phyloP scores from a whole-genome alignment of 2,329 filamentous ascomycete genomes.

The Trichophyton equinum region DNA sequence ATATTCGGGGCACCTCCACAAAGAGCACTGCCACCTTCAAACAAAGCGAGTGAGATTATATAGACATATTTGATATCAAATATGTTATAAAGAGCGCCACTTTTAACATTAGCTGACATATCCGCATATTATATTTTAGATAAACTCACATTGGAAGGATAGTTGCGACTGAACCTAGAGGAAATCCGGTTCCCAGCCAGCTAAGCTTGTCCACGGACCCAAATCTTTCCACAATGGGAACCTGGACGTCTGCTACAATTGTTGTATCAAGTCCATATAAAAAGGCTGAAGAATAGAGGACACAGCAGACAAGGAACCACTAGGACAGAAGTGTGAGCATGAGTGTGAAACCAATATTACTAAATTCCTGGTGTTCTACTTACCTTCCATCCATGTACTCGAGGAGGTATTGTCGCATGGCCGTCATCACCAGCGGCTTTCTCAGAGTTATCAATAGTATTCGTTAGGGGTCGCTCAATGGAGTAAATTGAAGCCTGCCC shows the following conservation, averaged over 20 bases:
- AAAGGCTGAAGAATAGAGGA: background rate
- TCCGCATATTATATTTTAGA: too few relatives aligned
- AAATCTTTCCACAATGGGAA: constrained; percentile 30
- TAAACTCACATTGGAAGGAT: constrained; percentile 20
- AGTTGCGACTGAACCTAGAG: constrained; percentile 29
- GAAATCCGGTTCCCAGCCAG: constrained; percentile 34
- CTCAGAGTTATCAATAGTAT: background rate
- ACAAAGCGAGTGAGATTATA: constrained; percentile 20
- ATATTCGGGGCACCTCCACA: constrained; percentile 37
- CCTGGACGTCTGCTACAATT: constrained; percentile 20
- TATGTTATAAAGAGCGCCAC: constrained; percentile 28
- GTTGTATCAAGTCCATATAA: background rate
- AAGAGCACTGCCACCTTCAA: constrained; percentile 24
- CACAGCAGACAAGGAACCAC: constrained; percentile 1
- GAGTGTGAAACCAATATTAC: background rate
- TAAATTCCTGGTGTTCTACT: background rate
- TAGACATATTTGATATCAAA: constrained; percentile 38
- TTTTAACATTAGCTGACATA: background rate
- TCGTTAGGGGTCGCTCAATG: background rate
- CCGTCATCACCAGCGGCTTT: background rate
- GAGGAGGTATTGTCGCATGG: background rate
- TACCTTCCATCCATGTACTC: constrained; percentile 1
- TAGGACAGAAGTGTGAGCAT: background rate
- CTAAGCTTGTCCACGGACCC: constrained; percentile 28
- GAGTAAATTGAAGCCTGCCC: background rate